Percentiles rank a stretch among this genome's conserved stretches.
phyloP scores from a whole-genome alignment of 2,329 filamentous ascomycete species.

The Domatiomyces globalis region DNA sequence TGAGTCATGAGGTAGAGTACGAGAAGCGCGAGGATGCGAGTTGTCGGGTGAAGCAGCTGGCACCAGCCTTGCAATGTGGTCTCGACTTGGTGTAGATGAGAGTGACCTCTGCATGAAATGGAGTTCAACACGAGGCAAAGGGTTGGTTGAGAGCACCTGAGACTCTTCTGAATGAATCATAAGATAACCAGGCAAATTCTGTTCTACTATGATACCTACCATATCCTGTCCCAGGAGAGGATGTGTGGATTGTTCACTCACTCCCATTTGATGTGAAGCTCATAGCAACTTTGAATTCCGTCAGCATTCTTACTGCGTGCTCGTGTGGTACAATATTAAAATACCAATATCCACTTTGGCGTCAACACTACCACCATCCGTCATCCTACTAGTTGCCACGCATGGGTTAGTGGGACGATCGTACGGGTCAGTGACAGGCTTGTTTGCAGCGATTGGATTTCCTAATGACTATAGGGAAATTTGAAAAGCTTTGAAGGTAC shows the following conservation, averaged over 20 bases:
- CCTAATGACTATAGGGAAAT: no score
- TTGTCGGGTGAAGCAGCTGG: background rate
- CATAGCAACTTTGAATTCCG: no score
- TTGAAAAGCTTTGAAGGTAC: no score
- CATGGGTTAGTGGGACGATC: no score
- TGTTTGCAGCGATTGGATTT: no score
- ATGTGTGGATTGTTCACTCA: background rate
- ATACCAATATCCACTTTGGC: no score
- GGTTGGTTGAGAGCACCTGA: background rate
- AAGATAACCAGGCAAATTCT: background rate
- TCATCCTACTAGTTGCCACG: no score
- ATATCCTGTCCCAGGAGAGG: background rate
- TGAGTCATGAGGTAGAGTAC: conserved; percentile 47
- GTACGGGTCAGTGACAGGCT: no score
- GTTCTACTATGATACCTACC: background rate
- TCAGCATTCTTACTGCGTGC: no score
- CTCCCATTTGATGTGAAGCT: no score
- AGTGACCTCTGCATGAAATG: background rate
- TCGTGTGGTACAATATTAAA: no score
- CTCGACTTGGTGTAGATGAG: background rate
- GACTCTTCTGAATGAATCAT: background rate
- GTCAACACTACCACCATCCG: no score
- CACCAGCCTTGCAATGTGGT: background rate
- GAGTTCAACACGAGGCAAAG: background rate
- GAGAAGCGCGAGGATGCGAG: background rate